phyloP scores from a whole-genome alignment of 345 rosid genomes.

The Citrus glauca region DNA sequence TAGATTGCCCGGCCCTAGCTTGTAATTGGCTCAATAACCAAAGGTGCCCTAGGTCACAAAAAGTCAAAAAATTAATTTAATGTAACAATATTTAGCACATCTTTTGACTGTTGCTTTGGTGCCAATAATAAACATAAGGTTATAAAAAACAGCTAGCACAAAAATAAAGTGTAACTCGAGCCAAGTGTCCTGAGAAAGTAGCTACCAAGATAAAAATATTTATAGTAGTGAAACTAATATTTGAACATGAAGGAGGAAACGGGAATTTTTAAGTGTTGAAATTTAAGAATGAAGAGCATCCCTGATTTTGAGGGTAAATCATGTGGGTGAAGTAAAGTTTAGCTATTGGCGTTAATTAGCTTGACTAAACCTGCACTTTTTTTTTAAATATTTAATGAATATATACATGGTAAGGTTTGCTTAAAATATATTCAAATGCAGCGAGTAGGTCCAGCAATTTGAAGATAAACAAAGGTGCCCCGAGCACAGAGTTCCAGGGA shows the following conservation, averaged over 20 bases:
- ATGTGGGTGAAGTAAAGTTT: slow-evolving; percentile 19
- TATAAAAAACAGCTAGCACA: neutral
- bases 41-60: neutral
- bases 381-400: neutral
- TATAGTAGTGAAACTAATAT: neutral
- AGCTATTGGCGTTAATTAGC: slow-evolving; percentile 11
- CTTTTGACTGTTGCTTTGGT: neutral
- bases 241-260: neutral
- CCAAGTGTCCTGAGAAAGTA: neutral
- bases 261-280: neutral
- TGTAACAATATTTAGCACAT: neutral
- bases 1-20: slow-evolving; percentile 2
- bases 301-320: slow-evolving; percentile 22
- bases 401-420: neutral
- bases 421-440: neutral
- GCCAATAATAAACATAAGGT: neutral
- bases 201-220: neutral
- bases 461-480: slow-evolving; percentile 5
- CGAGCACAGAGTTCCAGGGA: slow-evolving; percentile 29
- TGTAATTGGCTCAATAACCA: neutral
- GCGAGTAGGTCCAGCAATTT: neutral
- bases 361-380: neutral
- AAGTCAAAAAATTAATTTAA: neutral
- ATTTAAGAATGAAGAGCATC: neutral
- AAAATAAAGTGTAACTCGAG: neutral